Evolutionary conservation across 306 rosid genomes (phyloP).

Genomic region (Phaseolus lunatus): DNA sequence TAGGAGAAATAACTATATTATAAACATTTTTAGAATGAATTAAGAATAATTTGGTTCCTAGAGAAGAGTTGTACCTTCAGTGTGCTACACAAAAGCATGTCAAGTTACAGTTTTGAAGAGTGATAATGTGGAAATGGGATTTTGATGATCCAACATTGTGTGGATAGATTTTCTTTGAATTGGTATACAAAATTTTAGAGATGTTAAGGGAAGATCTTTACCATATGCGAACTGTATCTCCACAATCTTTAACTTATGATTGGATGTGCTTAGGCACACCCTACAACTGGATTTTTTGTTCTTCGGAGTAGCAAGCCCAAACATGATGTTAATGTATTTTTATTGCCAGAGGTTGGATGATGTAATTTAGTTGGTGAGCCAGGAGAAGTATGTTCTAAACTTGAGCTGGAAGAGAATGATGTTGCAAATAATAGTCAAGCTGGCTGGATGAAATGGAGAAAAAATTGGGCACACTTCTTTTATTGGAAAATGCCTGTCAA

Average conservation of each 20-base stretch:
- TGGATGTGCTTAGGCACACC: conserved; percentile 6
- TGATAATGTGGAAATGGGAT: conserved; percentile 13
- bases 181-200: background rate
- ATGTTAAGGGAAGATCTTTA: background rate
- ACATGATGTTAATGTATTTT: background rate
- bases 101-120: conserved; percentile 21
- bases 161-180: conserved; percentile 22
- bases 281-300: background rate
- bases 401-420: conserved; percentile 25
- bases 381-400: background rate
- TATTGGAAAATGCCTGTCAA: conserved; percentile 4
- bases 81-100: background rate
- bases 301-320: background rate
- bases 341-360: conserved; percentile 8
- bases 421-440: background rate
- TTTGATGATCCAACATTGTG: background rate
- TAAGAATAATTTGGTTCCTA: conserved; percentile 27
- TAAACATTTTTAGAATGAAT: conserved; percentile 7
- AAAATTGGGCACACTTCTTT: background rate
- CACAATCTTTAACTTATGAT: background rate
- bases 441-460: background rate
- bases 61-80: conserved; percentile 1
- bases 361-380: background rate
- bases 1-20: background rate
- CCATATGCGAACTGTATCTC: background rate